Percentiles rank a stretch among this genome's conserved stretches.
phyloP scores from a whole-genome alignment of 345 rosid genomes.

The Dipteronia dyeriana region DNA sequence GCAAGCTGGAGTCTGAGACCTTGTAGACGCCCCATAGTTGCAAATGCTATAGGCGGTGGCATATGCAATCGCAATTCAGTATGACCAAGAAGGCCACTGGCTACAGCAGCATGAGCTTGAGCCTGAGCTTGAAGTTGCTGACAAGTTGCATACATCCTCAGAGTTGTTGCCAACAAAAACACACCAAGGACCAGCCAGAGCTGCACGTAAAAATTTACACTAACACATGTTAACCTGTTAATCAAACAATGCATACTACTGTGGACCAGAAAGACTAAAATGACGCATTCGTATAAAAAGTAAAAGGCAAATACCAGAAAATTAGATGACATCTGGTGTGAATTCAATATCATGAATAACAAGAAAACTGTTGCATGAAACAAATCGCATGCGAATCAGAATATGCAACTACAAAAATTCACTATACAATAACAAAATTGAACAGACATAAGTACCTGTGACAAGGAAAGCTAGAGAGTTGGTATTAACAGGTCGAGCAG shows the following conservation, averaged over 20 bases:
- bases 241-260: not conserved
- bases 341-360: slow-evolving; percentile 92
- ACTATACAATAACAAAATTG: not conserved
- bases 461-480: slow-evolving; percentile 92
- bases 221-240: not conserved
- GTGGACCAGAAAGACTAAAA: slow-evolving; percentile 7
- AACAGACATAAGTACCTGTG: slow-evolving; percentile 51
- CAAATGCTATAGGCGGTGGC: slow-evolving; percentile 89
- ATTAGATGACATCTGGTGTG: slow-evolving; percentile 92
- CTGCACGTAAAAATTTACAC: slow-evolving; percentile 39
- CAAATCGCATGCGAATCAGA: slow-evolving; percentile 19
- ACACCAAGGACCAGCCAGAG: slow-evolving; percentile 93
- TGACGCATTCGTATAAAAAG: not conserved
- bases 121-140: slow-evolving; percentile 97
- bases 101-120: slow-evolving; percentile 85
- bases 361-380: slow-evolving; percentile 63
- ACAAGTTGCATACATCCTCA: slow-evolving; percentile 93
- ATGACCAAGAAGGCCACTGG: slow-evolving; percentile 80
- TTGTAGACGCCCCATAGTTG: slow-evolving; percentile 90
- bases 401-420: not conserved
- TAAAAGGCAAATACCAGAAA: slow-evolving; percentile 63
- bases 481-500: slow-evolving; percentile 76
- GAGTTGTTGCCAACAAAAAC: slow-evolving; percentile 84
- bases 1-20: slow-evolving; percentile 97
- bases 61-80: slow-evolving; percentile 87